phyloP scores from a whole-genome alignment of 768 basidiomycete genomes.

The Lactarius sp. region DNA sequence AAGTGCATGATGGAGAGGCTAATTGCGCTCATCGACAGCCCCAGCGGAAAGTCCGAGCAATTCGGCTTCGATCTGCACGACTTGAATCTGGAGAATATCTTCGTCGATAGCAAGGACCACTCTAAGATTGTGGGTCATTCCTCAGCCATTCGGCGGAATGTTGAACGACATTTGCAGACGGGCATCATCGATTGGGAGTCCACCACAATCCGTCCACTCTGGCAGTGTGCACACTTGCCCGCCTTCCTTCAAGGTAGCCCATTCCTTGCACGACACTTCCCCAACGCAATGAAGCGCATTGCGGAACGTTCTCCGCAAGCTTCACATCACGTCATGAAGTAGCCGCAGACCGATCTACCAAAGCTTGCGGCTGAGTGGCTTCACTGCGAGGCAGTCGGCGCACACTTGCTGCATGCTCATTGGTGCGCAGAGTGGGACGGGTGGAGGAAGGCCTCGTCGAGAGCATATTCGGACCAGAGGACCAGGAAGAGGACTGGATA shows the following conservation, averaged over 20 bases:
- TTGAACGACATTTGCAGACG: constrained; percentile 44
- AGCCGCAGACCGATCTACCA: constrained; percentile 33
- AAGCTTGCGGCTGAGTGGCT: constrained; percentile 66
- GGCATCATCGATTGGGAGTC: constrained; percentile 91
- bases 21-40: constrained; percentile 32
- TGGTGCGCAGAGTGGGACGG: constrained; percentile 86
- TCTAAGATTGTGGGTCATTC: constrained; percentile 60
- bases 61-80: constrained; percentile 86
- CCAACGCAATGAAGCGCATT: constrained; percentile 53
- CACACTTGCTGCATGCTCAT: constrained; percentile 68
- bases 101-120: constrained; percentile 68
- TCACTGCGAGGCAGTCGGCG: constrained; percentile 60
- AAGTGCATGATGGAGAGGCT: constrained; percentile 61
- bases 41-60: constrained; percentile 43
- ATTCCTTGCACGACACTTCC: constrained; percentile 68
- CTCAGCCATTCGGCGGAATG: background rate
- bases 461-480: constrained; percentile 68
- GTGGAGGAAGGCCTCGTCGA: constrained; percentile 81
- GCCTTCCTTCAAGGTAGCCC: constrained; percentile 74
- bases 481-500: constrained; percentile 70
- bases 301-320: constrained; percentile 28
- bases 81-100: constrained; percentile 78
- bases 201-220: constrained; percentile 80
- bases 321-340: constrained; percentile 27
- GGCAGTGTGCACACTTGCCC: constrained; percentile 80